These are phyloP conservation scores for Crithidia acanthocephali DNA, from an alignment of 208 protist species.

Conservation along the genomic window DNA sequence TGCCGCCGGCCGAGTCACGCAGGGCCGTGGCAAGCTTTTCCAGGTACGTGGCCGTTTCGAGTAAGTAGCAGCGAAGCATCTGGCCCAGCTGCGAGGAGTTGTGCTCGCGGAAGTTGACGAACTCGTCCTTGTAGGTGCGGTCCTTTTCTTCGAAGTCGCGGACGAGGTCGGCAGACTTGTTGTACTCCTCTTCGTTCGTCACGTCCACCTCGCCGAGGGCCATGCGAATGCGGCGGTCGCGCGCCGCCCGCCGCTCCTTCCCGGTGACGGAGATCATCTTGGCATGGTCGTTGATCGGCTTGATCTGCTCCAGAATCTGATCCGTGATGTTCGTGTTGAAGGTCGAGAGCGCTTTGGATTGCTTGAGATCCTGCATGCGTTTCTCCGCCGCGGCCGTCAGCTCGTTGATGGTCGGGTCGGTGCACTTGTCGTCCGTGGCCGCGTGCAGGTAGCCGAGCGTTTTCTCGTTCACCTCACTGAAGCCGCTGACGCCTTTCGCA, in stretches of 20 bases:
- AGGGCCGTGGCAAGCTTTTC: slow-evolving; percentile 32
- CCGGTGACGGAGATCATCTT: slow-evolving; percentile 32
- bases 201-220: slow-evolving; percentile 36
- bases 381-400: slow-evolving; percentile 20
- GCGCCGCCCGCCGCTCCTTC: slow-evolving; percentile 34
- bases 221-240: slow-evolving; percentile 40
- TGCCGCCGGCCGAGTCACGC: slow-evolving; percentile 25
- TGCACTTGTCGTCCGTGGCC: slow-evolving; percentile 24
- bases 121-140: slow-evolving; percentile 42
- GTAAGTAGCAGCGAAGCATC: slow-evolving; percentile 36
- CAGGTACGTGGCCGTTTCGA: slow-evolving; percentile 39
- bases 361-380: slow-evolving; percentile 27
- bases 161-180: slow-evolving; percentile 28
- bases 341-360: slow-evolving; percentile 11
- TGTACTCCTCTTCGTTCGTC: slow-evolving; percentile 41
- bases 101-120: slow-evolving; percentile 45
- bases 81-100: slow-evolving; percentile 50
- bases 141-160: slow-evolving; percentile 46
- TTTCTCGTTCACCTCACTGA: slow-evolving; percentile 20
- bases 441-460: slow-evolving; percentile 20
- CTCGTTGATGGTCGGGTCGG: slow-evolving; percentile 31
- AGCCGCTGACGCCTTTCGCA: slow-evolving; percentile 27
- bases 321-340: slow-evolving; percentile 24
- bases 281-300: slow-evolving; percentile 38
- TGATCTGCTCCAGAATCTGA: slow-evolving; percentile 41